Evolutionary conservation across 805 yeast genomes (phyloP).

Genomic region (Wickerhamomyces bisporus): DNA sequence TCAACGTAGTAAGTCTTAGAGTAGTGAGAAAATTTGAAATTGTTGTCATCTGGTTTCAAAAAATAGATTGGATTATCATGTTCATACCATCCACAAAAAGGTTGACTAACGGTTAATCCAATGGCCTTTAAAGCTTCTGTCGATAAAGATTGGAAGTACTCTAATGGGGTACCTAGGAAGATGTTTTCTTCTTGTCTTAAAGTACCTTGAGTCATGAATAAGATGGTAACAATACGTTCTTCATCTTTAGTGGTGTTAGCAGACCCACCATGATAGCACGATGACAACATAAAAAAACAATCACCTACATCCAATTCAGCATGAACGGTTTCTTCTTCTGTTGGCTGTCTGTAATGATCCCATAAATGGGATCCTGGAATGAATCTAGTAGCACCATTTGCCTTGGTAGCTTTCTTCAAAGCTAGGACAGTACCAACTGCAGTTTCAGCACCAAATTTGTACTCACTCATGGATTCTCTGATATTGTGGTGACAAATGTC

Average conservation of each 20-base stretch:
- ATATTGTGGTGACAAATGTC: too few species aligned
- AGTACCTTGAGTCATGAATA: conserved; percentile 26
- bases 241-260: conserved; percentile 25
- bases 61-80: too few species aligned
- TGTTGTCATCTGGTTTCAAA: too few species aligned
- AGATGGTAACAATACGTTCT: conserved; percentile 21
- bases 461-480: too few species aligned
- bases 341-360: conserved; percentile 24
- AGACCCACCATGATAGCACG: conserved; percentile 28
- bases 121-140: conserved; percentile 4
- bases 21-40: too few species aligned
- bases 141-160: conserved; percentile 17
- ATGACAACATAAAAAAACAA: conserved; percentile 26
- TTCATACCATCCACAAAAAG: conserved; percentile 7
- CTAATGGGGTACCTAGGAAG: conserved; percentile 18
- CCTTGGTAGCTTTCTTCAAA: conserved; percentile 5
- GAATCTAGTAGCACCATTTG: conserved; percentile 28
- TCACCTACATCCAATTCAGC: conserved; percentile 29
- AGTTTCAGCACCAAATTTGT: too few species aligned
- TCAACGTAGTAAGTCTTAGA: too few species aligned
- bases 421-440: too few species aligned
- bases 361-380: conserved; percentile 32
- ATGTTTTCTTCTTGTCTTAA: conserved; percentile 28
- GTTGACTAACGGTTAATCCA: conserved; percentile 7
- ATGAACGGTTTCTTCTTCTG: conserved; percentile 18